Evolutionary conservation across 768 basidiomycete species (phyloP), one percentile per base, ranked within the genome.

Genomic region (Hortiboletus campestris): DNA sequence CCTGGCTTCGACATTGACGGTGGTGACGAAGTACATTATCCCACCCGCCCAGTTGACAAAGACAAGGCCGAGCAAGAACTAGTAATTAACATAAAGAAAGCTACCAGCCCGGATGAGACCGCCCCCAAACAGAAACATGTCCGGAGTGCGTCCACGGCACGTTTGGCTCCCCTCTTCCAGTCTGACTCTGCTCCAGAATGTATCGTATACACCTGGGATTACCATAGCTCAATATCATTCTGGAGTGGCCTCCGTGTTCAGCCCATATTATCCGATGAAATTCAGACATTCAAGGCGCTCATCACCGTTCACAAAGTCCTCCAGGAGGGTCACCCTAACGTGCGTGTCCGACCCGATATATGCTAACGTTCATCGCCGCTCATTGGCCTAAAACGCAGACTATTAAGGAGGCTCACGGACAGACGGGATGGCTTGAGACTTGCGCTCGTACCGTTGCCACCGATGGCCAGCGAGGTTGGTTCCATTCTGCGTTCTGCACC

Each of bases 121-220:
- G 96, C 97, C 6, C 97, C 97, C 9, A 99, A 99, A 74, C 95
- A 98, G 81, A 99, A 99, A 70, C 97, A 99, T 69, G 97, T 99
- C 65, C 85, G 97, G 71, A 98, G 96, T 98, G 75, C 71, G 88
- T 80, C 50, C 44, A 40, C 43, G 56, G 50, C 48, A 56, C 59
- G 9, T 48, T 61, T 55, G 32, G 41, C 50, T 49, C 58, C 17
- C 34, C 17, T 52, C 39, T 35, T 44, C 22, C 29, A 28, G 53
- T 46, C 56, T 71, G 46, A 73, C 46, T 10, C 29, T 35, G 20
- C 32, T 10, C 11, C 71, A 98, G 96, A 98, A 78, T 93, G 91
- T 66, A 98, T 99, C 70, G 92, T 98, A 25, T 99, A 94, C 73
- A 98, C 97, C 8, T 98, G 95, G 95, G 97, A 99, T 72, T 98